Base-by-base conservation (phyloP, 495 filamentous ascomycete genomes). In the Sphaerosporella brunnea region DNA sequence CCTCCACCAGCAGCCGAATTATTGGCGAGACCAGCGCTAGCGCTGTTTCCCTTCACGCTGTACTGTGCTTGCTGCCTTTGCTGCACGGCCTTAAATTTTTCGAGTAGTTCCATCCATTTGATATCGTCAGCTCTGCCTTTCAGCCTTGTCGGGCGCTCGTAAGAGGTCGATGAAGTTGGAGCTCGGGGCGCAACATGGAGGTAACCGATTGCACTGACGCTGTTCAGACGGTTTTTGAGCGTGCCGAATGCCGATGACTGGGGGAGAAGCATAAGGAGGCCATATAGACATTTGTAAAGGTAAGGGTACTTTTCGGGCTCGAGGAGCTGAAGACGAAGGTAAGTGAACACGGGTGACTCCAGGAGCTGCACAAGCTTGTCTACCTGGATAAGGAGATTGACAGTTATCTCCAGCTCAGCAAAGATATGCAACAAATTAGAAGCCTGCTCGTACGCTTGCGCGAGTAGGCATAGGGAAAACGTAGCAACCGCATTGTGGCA, bases 401-500 rank as follows among this genome's bases (percentile, higher is more conserved):
- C 88, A 0, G 90, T 96, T 82, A 96, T 96, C 65, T 99, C 92
- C 21, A 99, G 73, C 51, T 99, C 92, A 43, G 85, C 92, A 64
- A 99, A 94, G 46, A 96, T 93, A 56, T 94, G 90, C 11, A 99
- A 68, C 13, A 99, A 71, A 55, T 96, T 85, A 53, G 95, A 96
- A 15, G 92, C 92, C 62, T 95, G 92, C 65, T 99, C 92, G 61
- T 99, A 99, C 10, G 88, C 92, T 64, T 99, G 92, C 3, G 92
- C 92, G 23, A 99, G 76, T 16, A 99, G 69, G 56, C 92, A 99
- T 16, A 99, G 66, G 10, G 86, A 94, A 63, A 99, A 96, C 0
- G 92, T 95, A 4, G 92, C 90, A 16, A 99, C 92, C 7, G 92
- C 85, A 62, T 99, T 99, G 62, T 96, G 88, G 61, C 92, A 99